A percentile compares a stretch with the other conserved stretches of the same genome.
These are phyloP conservation scores for Globisporangium cederbergense DNA, from an alignment of 352 stramenopile species.

Conservation along the genomic window DNA sequence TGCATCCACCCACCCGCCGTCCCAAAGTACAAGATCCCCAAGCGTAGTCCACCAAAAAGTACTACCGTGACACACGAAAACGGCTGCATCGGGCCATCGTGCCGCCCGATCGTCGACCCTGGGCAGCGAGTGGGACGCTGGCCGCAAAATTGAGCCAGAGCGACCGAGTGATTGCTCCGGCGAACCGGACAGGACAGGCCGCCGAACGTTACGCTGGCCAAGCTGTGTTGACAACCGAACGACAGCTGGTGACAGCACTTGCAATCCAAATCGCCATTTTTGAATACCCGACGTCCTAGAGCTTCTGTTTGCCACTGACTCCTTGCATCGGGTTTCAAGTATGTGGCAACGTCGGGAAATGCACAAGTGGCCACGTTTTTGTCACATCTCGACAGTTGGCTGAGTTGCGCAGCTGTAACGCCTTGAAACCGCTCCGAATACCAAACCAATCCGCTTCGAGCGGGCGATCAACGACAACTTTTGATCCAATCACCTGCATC, in stretches of 20 bases:
- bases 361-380: not conserved
- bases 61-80: conserved; percentile 9
- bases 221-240: not conserved
- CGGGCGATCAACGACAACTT: not conserved
- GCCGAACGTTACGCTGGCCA: conserved; percentile 8
- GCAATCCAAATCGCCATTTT: not conserved
- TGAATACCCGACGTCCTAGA: not conserved
- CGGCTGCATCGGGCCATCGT: conserved; percentile 5
- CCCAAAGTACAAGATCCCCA: conserved; percentile 11
- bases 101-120: conserved; percentile 2
- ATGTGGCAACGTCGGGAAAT: not conserved
- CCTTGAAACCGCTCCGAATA: not conserved
- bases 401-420: conserved; percentile 6
- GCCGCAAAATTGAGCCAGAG: conserved; percentile 7
- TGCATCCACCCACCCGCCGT: not conserved
- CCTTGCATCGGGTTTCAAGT: not conserved
- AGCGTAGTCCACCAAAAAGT: conserved; percentile 10
- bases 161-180: not conserved
- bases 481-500: too few species aligned
- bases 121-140: not conserved
- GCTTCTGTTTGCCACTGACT: not conserved
- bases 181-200: conserved; percentile 5
- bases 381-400: conserved; percentile 6
- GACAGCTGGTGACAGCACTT: conserved; percentile 4
- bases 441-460: not conserved